These are phyloP conservation scores for Pythium aquatile DNA, from an alignment of 352 stramenopile genomes.

Conservation along the genomic window DNA sequence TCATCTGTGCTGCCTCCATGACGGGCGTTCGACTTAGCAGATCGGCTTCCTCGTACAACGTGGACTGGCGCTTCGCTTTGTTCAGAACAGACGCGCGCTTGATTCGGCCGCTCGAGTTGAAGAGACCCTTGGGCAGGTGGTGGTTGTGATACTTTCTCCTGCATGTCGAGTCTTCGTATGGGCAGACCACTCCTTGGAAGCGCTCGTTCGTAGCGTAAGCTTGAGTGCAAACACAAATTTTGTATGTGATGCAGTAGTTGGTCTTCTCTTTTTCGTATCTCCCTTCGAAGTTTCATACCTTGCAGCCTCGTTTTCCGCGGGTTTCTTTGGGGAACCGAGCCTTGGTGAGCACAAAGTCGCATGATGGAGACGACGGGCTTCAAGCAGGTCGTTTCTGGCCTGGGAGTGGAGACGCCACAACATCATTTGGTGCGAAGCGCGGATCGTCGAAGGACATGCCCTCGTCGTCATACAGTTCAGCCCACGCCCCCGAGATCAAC, in stretches of 20 bases:
- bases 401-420: no score
- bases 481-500: constrained; percentile 28
- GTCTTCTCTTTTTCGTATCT: neutral
- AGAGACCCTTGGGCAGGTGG: no score
- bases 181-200: no score
- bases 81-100: no score
- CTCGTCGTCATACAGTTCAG: constrained; percentile 17
- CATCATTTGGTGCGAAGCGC: no score
- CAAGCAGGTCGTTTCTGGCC: neutral
- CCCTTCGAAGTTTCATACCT: constrained; percentile 12
- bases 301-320: constrained; percentile 13
- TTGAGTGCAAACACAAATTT: neutral
- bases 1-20: no score
- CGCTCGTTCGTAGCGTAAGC: neutral
- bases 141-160: no score
- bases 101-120: no score
- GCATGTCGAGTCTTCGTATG: no score
- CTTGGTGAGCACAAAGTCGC: neutral
- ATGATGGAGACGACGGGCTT: neutral
- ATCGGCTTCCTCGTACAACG: no score
- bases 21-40: no score
- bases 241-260: neutral
- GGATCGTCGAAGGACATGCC: constrained; percentile 10
- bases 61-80: no score
- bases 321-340: constrained; percentile 9